A percentile compares a stretch with the other conserved stretches of the same genome.
These are phyloP conservation scores for Tetradesmus obliquus DNA, from an alignment of 139 green algal genomes.

Conservation along the genomic window DNA sequence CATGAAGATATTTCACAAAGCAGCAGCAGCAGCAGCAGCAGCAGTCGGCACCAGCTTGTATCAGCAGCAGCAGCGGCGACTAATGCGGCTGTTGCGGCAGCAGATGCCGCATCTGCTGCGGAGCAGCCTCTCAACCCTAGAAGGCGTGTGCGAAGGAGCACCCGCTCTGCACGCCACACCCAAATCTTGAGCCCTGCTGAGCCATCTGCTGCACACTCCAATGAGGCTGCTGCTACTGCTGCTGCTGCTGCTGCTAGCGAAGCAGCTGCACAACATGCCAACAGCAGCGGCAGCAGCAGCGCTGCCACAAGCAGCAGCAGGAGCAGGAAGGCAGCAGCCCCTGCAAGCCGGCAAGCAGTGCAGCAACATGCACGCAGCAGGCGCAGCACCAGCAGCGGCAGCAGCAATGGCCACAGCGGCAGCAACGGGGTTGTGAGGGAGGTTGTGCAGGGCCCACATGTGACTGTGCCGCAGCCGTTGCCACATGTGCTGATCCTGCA, in stretches of 20 bases:
- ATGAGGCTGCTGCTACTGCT: neutral
- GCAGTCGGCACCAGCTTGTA: neutral
- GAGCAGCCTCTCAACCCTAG: neutral
- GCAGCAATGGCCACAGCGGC: neutral
- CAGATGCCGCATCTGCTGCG: neutral
- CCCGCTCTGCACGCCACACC: neutral
- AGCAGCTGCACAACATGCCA: neutral
- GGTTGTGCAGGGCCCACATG: slow-evolving; percentile 43
- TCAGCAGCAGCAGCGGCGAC: neutral
- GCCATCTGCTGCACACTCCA: neutral
- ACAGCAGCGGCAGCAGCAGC: neutral
- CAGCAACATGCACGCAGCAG: neutral
- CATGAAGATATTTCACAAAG: too few relatives aligned
- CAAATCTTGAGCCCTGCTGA: neutral
- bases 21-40: neutral
- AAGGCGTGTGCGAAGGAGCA: neutral
- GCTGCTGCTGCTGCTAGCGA: neutral
- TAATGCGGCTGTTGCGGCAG: neutral
- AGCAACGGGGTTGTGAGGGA: neutral
- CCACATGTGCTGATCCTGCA: slow-evolving; percentile 87
- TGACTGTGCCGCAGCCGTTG: slow-evolving; percentile 72
- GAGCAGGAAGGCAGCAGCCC: slow-evolving; percentile 28
- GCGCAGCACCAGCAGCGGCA: neutral
- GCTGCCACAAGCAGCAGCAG: neutral
- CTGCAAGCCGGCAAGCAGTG: neutral